These are phyloP conservation scores for Kwoniella sp. DNA, from an alignment of 768 basidiomycete genomes.

Conservation along the genomic window DNA sequence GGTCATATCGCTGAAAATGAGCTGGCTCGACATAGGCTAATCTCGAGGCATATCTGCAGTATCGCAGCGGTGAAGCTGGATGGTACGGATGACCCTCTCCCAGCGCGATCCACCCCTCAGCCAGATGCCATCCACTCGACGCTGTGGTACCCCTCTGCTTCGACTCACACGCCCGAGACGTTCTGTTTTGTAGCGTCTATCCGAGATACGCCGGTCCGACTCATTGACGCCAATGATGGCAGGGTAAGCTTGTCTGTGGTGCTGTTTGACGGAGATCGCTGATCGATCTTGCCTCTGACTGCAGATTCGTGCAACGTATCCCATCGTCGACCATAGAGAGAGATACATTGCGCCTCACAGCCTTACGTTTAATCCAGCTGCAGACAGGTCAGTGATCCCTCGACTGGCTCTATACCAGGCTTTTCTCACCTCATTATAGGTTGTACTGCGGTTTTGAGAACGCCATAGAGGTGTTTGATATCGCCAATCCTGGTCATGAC, in stretches of 20 bases:
- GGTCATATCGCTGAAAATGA: slow-evolving; percentile 33
- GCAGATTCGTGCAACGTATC: slow-evolving; percentile 85
- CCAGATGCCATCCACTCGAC: slow-evolving; percentile 72
- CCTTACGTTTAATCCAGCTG: slow-evolving; percentile 68
- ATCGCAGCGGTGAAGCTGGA: no score
- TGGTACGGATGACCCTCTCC: slow-evolving; percentile 14
- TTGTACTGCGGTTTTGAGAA: slow-evolving; percentile 83
- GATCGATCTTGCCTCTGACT: slow-evolving; percentile 7
- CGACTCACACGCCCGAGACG: slow-evolving; percentile 57
- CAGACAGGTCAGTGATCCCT: slow-evolving; percentile 58
- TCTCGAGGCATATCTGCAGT: no score
- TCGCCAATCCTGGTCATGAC: slow-evolving; percentile 63
- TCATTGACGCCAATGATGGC: slow-evolving; percentile 74
- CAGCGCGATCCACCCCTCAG: slow-evolving; percentile 53
- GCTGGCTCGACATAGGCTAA: neutral
- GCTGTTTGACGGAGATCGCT: neutral
- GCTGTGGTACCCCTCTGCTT: slow-evolving; percentile 79
- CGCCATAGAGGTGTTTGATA: slow-evolving; percentile 79
- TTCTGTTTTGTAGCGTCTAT: slow-evolving; percentile 83
- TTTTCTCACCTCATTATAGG: slow-evolving; percentile 53
- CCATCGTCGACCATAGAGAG: slow-evolving; percentile 89
- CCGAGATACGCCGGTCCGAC: slow-evolving; percentile 75
- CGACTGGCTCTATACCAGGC: neutral
- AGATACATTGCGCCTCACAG: slow-evolving; percentile 80
- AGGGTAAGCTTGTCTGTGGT: slow-evolving; percentile 53